These are phyloP conservation scores for Pugionium cornutum DNA, from an alignment of 345 rosid species.

Conservation along the genomic window DNA sequence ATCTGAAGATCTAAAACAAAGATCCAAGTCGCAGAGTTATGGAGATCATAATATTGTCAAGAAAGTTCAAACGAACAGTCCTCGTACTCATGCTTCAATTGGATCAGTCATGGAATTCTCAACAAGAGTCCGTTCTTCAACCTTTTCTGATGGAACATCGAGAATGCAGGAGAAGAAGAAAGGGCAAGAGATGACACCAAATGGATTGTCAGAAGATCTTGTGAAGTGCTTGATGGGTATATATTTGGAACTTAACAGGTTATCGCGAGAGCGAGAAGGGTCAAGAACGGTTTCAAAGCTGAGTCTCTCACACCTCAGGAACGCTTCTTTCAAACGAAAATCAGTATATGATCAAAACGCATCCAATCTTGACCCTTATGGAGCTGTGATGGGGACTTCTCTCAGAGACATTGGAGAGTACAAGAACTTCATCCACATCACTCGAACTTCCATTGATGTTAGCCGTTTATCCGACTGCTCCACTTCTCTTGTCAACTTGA, in stretches of 20 bases:
- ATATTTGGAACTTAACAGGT: conserved; percentile 62
- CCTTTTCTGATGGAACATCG: conserved; percentile 46
- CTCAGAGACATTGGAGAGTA: conserved; percentile 80
- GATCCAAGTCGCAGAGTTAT: conserved; percentile 53
- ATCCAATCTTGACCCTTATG: conserved; percentile 77
- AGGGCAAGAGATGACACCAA: conserved; percentile 44
- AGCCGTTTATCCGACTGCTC: conserved; percentile 50
- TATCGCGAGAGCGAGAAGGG: conserved; percentile 46
- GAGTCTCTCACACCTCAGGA: conserved; percentile 38
- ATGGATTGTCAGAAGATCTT: conserved; percentile 69
- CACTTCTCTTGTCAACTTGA: conserved; percentile 41
- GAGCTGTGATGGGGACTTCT: conserved; percentile 58
- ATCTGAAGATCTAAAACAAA: conserved; percentile 40
- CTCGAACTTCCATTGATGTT: conserved; percentile 60
- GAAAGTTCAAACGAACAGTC: conserved; percentile 45
- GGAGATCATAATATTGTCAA: conserved; percentile 39
- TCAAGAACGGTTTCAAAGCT: conserved; percentile 57
- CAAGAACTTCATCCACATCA: conserved; percentile 74
- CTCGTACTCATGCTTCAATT: conserved; percentile 56
- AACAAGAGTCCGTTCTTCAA: conserved; percentile 49
- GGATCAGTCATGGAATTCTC: conserved; percentile 64
- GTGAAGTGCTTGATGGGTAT: conserved; percentile 66
- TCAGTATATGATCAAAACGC: conserved; percentile 42
- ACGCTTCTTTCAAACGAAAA: conserved; percentile 44
- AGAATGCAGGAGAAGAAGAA: conserved; percentile 27